These are phyloP conservation scores for Phtheirospermum japonicum DNA, from an alignment of 257 asterid species.

Conservation along the genomic window DNA sequence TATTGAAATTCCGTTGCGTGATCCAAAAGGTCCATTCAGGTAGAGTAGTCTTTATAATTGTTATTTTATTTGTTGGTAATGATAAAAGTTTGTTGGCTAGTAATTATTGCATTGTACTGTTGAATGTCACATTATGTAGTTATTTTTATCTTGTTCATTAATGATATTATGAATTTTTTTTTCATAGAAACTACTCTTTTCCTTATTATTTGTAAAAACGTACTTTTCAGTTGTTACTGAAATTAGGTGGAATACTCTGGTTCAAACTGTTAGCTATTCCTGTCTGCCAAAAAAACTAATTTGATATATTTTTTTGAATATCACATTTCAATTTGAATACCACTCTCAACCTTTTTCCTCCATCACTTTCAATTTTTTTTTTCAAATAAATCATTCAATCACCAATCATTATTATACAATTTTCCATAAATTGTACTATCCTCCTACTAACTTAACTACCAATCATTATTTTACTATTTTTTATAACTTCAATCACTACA, in stretches of 20 bases:
- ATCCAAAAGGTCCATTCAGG: constrained; percentile 95
- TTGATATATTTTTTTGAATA: too few species aligned
- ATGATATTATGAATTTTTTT: neutral
- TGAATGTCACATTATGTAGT: neutral
- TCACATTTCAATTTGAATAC: too few species aligned
- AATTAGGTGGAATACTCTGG: neutral
- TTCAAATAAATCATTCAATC: too few species aligned
- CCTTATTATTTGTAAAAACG: neutral
- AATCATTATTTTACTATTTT: too few species aligned
- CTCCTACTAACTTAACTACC: too few species aligned
- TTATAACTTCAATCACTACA: too few species aligned
- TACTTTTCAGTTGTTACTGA: neutral
- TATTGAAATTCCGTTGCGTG: constrained; percentile 70
- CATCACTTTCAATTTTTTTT: too few species aligned
- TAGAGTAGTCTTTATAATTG: constrained; percentile 23
- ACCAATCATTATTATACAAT: too few species aligned
- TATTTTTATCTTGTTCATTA: neutral
- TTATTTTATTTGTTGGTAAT: constrained; percentile 4
- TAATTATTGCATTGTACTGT: constrained; percentile 7
- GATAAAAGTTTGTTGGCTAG: neutral
- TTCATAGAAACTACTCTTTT: neutral
- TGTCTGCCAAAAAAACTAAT: neutral
- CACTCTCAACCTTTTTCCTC: too few species aligned
- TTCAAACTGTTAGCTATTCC: neutral
- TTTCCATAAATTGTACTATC: too few species aligned